A percentile compares a stretch with the other conserved stretches of the same genome.
Conservation (phyloP, 768 basidiomycete genomes). For the Jaapia argillacea region DNA sequence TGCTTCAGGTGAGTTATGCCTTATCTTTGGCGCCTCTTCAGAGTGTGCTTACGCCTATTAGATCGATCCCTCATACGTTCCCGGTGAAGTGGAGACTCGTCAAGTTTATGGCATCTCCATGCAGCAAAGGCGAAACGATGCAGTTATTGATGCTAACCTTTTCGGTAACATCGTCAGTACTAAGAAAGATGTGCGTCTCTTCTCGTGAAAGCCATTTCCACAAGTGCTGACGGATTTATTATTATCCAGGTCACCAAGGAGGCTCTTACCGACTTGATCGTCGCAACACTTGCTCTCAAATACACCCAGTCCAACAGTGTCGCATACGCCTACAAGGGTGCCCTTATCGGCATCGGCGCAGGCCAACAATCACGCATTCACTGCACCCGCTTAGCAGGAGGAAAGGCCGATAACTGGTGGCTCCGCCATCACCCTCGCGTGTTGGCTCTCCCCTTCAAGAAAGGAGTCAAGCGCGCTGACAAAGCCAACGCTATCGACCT, state of each 20-base stretch:
- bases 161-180: constrained; percentile 86
- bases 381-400: constrained; percentile 95
- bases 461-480: constrained; percentile 94
- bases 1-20: constrained; percentile 59
- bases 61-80: constrained; percentile 84
- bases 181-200: constrained; percentile 64
- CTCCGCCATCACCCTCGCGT: constrained; percentile 93
- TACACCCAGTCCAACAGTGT: constrained; percentile 99
- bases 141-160: constrained; percentile 69
- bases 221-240: not conserved
- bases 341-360: constrained; percentile 92
- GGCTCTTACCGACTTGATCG: constrained; percentile 86
- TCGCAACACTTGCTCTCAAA: constrained; percentile 93
- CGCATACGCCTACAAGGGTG: constrained; percentile 85
- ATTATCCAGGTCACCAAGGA: constrained; percentile 51
- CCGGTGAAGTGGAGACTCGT: constrained; percentile 77
- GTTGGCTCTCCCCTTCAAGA: constrained; percentile 89
- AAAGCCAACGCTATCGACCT: constrained; percentile 98
- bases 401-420: constrained; percentile 99
- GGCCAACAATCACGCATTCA: constrained; percentile 99
- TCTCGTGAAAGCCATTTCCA: not conserved
- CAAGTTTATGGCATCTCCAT: constrained; percentile 91
- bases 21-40: not conserved
- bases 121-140: constrained; percentile 86
- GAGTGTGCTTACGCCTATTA: constrained; percentile 18